phyloP scores from a whole-genome alignment of 345 rosid genomes.

The Linum usitatissimum region DNA sequence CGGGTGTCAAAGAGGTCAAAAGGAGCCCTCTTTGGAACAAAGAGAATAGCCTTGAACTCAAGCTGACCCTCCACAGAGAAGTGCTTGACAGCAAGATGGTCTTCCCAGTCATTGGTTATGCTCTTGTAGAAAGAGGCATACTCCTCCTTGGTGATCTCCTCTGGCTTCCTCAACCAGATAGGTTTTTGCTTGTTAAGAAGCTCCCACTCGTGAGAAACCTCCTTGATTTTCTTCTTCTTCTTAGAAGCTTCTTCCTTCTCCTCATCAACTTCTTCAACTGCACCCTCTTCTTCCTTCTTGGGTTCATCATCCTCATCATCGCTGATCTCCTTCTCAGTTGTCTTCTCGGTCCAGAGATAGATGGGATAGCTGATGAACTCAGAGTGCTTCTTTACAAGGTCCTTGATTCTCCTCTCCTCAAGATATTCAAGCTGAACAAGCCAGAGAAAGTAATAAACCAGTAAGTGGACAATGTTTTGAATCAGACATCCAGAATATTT shows the following conservation, averaged over 20 bases:
- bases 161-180: slow-evolving; percentile 94
- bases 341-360: slow-evolving; percentile 82
- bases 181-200: slow-evolving; percentile 91
- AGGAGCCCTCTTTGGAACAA: slow-evolving; percentile 86
- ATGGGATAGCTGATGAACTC: slow-evolving; percentile 87
- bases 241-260: slow-evolving; percentile 64
- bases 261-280: slow-evolving; percentile 74
- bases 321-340: slow-evolving; percentile 72
- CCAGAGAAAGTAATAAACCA: background rate
- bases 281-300: slow-evolving; percentile 73
- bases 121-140: slow-evolving; percentile 93
- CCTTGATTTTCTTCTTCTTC: slow-evolving; percentile 88
- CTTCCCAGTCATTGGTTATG: slow-evolving; percentile 88
- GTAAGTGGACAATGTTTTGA: background rate
- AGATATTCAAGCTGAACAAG: slow-evolving; percentile 53
- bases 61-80: slow-evolving; percentile 94
- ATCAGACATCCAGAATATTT: too few species aligned
- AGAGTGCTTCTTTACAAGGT: slow-evolving; percentile 84
- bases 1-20: slow-evolving; percentile 83
- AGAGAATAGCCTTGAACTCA: slow-evolving; percentile 84
- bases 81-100: slow-evolving; percentile 80
- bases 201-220: slow-evolving; percentile 78
- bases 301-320: slow-evolving; percentile 90
- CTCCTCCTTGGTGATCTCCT: slow-evolving; percentile 81
- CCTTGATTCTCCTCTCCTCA: slow-evolving; percentile 81